phyloP scores from a whole-genome alignment of 257 asterid species.

The Fraxinus quadrangulata region DNA sequence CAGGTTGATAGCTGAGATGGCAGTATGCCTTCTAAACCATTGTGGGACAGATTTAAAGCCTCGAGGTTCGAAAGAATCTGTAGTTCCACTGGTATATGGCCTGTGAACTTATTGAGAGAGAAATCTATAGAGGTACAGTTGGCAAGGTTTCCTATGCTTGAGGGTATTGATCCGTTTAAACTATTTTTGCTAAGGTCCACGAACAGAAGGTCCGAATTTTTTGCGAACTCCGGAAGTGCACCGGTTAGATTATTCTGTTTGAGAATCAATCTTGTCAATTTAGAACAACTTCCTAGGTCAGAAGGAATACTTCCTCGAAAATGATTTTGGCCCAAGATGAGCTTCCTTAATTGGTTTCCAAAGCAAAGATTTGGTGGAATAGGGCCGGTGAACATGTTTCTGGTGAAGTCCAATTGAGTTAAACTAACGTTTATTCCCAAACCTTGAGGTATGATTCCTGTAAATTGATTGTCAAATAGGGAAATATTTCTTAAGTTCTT shows the following conservation, averaged over 20 bases:
- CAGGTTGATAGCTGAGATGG: slow-evolving; percentile 58
- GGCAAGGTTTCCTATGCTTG: slow-evolving; percentile 52
- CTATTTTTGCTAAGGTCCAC: slow-evolving; percentile 63
- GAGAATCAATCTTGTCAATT: slow-evolving; percentile 63
- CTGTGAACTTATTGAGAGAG: slow-evolving; percentile 59
- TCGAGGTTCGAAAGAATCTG: slow-evolving; percentile 57
- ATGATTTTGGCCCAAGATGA: slow-evolving; percentile 57
- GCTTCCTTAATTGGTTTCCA: slow-evolving; percentile 56
- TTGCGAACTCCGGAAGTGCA: slow-evolving; percentile 56
- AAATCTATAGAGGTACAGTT: slow-evolving; percentile 51
- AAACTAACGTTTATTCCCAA: slow-evolving; percentile 74
- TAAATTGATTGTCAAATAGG: slow-evolving; percentile 58
- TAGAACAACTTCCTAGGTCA: slow-evolving; percentile 59
- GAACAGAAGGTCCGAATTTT: slow-evolving; percentile 41
- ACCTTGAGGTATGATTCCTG: slow-evolving; percentile 74
- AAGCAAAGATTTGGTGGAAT: slow-evolving; percentile 76
- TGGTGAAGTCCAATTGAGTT: slow-evolving; percentile 52
- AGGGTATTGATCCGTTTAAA: slow-evolving; percentile 55
- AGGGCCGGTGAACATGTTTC: slow-evolving; percentile 68
- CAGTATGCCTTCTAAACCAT: slow-evolving; percentile 53
- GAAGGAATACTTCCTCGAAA: slow-evolving; percentile 66
- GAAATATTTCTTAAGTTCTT: slow-evolving; percentile 55
- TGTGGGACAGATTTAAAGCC: slow-evolving; percentile 58
- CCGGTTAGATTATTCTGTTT: slow-evolving; percentile 70
- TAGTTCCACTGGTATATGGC: slow-evolving; percentile 56